phyloP scores from a whole-genome alignment of 2,329 filamentous ascomycete species.

The Fusarium sp. region DNA sequence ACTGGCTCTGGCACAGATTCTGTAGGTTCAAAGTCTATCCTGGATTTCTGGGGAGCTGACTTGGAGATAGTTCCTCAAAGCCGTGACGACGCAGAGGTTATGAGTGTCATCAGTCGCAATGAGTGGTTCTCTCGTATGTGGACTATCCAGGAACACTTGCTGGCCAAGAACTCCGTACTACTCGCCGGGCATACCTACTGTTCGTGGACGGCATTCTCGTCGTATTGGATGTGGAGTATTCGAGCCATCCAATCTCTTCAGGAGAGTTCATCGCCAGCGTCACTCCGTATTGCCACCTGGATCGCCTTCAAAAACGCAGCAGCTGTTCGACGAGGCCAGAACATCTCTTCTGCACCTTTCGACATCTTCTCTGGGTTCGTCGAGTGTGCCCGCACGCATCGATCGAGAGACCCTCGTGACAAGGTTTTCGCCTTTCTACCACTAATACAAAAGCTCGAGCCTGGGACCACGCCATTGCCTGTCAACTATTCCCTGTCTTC shows the following conservation, averaged over 20 bases:
- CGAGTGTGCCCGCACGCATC: constrained; percentile 27
- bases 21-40: not conserved
- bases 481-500: constrained; percentile 25
- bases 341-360: constrained; percentile 14
- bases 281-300: constrained; percentile 22
- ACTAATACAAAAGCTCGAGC: constrained; percentile 25
- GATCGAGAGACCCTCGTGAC: constrained; percentile 23
- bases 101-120: constrained; percentile 21
- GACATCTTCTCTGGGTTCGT: constrained; percentile 26
- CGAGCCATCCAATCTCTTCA: constrained; percentile 16
- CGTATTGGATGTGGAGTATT: constrained; percentile 32
- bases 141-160: constrained; percentile 33
- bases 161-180: constrained; percentile 18
- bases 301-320: constrained; percentile 25
- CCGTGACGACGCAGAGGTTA: constrained; percentile 17
- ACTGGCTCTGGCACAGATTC: constrained; percentile 25
- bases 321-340: constrained; percentile 5
- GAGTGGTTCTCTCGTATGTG: constrained; percentile 36
- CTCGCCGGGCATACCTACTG: constrained; percentile 16
- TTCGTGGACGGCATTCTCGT: constrained; percentile 27
- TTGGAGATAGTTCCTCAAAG: constrained; percentile 1
- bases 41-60: not conserved
- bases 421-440: constrained; percentile 29
- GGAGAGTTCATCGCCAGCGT: constrained; percentile 11
- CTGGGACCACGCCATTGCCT: constrained; percentile 4